Conservation (phyloP, 2,329 filamentous ascomycete genomes). For the Helicocarpus griseus region DNA sequence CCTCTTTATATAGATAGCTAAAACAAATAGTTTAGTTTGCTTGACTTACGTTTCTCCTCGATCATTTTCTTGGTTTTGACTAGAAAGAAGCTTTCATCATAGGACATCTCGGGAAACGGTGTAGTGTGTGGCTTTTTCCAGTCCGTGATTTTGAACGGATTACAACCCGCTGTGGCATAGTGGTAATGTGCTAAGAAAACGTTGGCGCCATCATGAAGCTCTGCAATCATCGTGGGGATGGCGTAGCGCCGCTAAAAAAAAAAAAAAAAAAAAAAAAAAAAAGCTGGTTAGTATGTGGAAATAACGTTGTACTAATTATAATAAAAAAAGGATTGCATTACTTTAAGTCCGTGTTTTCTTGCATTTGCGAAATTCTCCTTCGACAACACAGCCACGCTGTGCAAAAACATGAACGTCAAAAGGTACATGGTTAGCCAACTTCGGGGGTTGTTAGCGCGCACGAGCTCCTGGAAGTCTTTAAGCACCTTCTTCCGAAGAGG, state of each 20-base stretch:
- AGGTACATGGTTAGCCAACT: background rate
- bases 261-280: too few relatives aligned
- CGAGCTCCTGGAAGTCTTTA: background rate
- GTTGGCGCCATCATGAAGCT: background rate
- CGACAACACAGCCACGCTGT: background rate
- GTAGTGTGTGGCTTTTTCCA: background rate
- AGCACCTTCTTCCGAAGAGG: background rate
- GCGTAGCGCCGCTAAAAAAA: background rate
- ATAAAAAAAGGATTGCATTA: too few relatives aligned
- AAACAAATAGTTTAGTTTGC: too few relatives aligned
- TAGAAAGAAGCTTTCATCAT: background rate
- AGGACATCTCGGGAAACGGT: background rate
- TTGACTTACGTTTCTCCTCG: background rate
- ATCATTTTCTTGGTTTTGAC: background rate
- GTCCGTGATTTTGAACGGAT: background rate
- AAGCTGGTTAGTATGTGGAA: too few relatives aligned
- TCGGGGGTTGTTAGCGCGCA: background rate
- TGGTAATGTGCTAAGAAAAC: background rate
- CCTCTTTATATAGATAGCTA: too few relatives aligned
- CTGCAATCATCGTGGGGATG: background rate
- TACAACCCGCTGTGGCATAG: background rate
- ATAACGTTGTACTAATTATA: too few relatives aligned
- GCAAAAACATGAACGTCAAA: background rate
- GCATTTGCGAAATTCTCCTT: background rate
- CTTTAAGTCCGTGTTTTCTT: background rate